Percentiles rank a stretch among this genome's conserved stretches.
These are phyloP conservation scores for Stygiomarasmius scandens DNA, from an alignment of 1,284 basidiomycete genomes.

Conservation along the genomic window DNA sequence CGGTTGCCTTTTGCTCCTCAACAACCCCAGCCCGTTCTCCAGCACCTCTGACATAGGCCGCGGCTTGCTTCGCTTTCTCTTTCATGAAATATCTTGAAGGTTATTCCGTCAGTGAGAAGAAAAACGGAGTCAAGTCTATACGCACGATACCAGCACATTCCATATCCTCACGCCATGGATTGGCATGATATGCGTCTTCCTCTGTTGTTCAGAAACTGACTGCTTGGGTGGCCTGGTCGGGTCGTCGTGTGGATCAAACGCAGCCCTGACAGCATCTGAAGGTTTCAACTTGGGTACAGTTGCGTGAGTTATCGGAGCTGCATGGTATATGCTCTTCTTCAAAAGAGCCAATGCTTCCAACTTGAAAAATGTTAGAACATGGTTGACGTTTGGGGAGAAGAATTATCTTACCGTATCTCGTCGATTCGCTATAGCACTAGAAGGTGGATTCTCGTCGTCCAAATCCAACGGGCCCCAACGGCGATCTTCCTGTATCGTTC, in stretches of 20 bases:
- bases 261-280: conserved; percentile 48
- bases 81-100: conserved; percentile 10
- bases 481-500: conserved; percentile 41
- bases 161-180: conserved; percentile 59
- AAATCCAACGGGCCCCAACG: conserved; percentile 62
- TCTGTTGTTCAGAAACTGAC: conserved; percentile 62
- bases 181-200: conserved; percentile 39
- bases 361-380: conserved; percentile 29
- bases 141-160: conserved; percentile 53
- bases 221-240: conserved; percentile 52
- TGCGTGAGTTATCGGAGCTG: conserved; percentile 55
- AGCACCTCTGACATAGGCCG: conserved; percentile 22
- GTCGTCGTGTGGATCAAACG: conserved; percentile 53
- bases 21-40: conserved; percentile 10
- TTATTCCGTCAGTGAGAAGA: not conserved
- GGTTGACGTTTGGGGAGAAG: conserved; percentile 1
- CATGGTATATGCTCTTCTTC: conserved; percentile 59
- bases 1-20: conserved; percentile 9
- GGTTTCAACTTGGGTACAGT: conserved; percentile 53
- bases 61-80: conserved; percentile 26
- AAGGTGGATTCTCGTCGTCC: conserved; percentile 60
- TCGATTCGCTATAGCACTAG: conserved; percentile 64
- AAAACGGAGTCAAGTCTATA: conserved; percentile 1
- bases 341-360: conserved; percentile 57
- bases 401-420: conserved; percentile 56